phyloP scores from a whole-genome alignment of 352 stramenopile species.

The Elongisporangium prolatum region DNA sequence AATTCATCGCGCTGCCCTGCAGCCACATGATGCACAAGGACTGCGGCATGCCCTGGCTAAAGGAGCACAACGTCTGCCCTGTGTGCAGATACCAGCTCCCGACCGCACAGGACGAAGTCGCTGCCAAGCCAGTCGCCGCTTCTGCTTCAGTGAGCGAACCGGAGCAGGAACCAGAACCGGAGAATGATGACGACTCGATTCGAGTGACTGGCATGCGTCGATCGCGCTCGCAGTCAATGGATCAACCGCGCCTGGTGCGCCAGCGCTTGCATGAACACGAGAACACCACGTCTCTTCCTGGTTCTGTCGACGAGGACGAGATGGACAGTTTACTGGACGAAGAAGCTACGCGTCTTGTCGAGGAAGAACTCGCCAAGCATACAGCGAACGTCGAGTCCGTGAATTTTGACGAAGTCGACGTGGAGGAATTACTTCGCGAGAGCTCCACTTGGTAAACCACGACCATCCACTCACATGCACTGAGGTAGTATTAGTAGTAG shows the following conservation, averaged over 20 bases:
- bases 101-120: constrained; percentile 22
- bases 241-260: constrained; percentile 36
- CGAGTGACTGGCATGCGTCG: constrained; percentile 35
- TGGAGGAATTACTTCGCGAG: constrained; percentile 60
- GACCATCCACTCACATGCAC: too few species aligned
- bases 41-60: constrained; percentile 70
- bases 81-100: constrained; percentile 68
- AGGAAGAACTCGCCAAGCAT: constrained; percentile 42
- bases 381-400: constrained; percentile 16
- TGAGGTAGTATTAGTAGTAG: too few species aligned
- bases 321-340: constrained; percentile 59
- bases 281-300: constrained; percentile 11
- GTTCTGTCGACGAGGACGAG: constrained; percentile 24
- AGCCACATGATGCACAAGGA: constrained; percentile 77
- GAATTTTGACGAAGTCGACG: constrained; percentile 54
- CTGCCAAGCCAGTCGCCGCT: constrained; percentile 6
- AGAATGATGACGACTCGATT: constrained; percentile 11
- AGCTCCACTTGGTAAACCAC: constrained; percentile 3
- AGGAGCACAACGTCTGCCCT: constrained; percentile 75
- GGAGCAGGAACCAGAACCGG: constrained; percentile 15
- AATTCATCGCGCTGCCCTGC: constrained; percentile 64
- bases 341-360: constrained; percentile 51
- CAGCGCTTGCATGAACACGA: constrained; percentile 38
- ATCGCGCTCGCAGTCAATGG: constrained; percentile 20
- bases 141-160: constrained; percentile 5